These are phyloP conservation scores for Aegilops bicornis DNA, from an alignment of 176 grass and related monocot species.

Conservation along the genomic window DNA sequence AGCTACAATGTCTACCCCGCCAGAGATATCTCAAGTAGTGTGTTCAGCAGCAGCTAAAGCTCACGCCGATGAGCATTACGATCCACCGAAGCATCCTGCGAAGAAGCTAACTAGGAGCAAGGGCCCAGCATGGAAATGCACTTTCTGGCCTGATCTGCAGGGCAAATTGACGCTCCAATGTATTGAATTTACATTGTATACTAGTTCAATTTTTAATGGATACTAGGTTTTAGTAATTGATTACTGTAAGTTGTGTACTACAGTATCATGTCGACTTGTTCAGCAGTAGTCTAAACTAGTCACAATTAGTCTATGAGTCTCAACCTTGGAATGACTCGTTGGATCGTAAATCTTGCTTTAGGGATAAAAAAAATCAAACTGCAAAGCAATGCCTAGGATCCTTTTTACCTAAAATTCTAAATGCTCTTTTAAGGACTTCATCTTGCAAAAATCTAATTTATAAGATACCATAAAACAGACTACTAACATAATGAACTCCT, in stretches of 20 bases:
- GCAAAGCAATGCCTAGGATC: neutral
- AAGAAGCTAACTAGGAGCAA: neutral
- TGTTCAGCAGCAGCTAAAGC: neutral
- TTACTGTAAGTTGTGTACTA: no score
- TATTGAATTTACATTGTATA: no score
- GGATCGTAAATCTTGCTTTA: neutral
- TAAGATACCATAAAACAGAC: neutral
- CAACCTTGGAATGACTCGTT: no score
- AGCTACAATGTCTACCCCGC: neutral
- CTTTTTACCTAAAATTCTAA: neutral
- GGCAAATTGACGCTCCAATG: no score
- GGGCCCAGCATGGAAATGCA: neutral
- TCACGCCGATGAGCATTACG: neutral
- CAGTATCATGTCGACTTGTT: no score
- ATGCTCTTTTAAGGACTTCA: neutral
- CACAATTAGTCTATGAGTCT: no score
- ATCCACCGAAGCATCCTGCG: neutral
- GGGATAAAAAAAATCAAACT: neutral
- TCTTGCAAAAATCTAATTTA: neutral
- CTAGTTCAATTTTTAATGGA: no score
- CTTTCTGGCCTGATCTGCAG: neutral
- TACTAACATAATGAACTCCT: slow-evolving; percentile 2
- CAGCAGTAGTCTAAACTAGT: no score
- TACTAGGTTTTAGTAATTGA: no score
- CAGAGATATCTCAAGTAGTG: neutral